Evolutionary conservation across 495 filamentous ascomycete genomes (phyloP).

Genomic region (Aspergillus asperescens): DNA sequence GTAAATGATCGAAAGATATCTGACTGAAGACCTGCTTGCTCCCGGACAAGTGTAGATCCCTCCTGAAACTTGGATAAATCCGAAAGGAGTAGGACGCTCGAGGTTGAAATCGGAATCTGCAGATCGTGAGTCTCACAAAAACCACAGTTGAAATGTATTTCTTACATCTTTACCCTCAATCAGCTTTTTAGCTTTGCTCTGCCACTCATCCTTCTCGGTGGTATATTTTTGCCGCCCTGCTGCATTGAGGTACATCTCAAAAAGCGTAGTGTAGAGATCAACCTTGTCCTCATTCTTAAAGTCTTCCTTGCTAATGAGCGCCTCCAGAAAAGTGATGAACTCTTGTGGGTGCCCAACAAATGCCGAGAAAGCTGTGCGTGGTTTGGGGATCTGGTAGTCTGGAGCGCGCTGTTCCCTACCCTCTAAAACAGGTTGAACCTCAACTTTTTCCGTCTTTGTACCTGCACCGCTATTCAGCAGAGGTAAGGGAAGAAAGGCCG

Average conservation of each 20-base stretch:
- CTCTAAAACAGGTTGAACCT: constrained; percentile 27
- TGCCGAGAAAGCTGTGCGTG: constrained; percentile 88
- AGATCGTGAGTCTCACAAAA: constrained; percentile 18
- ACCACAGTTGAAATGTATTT: background rate
- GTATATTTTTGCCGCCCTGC: constrained; percentile 66
- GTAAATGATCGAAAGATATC: constrained; percentile 98
- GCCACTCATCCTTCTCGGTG: constrained; percentile 71
- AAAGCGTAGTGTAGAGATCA: constrained; percentile 91
- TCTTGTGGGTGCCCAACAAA: constrained; percentile 91
- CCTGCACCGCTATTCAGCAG: constrained; percentile 65
- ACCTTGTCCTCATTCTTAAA: constrained; percentile 65
- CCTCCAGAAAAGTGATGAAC: constrained; percentile 88
- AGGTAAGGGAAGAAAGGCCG: constrained; percentile 75
- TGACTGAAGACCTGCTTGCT: constrained; percentile 84
- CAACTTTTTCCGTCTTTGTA: constrained; percentile 34
- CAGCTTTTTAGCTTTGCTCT: constrained; percentile 77
- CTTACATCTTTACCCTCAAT: constrained; percentile 69
- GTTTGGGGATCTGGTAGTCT: constrained; percentile 57
- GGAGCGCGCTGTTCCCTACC: constrained; percentile 20
- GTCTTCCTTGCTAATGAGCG: constrained; percentile 62
- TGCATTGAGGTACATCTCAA: constrained; percentile 95
- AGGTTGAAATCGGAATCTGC: constrained; percentile 82
- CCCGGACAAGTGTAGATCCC: constrained; percentile 86
- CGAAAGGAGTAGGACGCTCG: constrained; percentile 87
- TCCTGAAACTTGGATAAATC: constrained; percentile 86